Evolutionary conservation across 306 rosid species (phyloP).

Genomic region (Fragaria nilgerrensis): DNA sequence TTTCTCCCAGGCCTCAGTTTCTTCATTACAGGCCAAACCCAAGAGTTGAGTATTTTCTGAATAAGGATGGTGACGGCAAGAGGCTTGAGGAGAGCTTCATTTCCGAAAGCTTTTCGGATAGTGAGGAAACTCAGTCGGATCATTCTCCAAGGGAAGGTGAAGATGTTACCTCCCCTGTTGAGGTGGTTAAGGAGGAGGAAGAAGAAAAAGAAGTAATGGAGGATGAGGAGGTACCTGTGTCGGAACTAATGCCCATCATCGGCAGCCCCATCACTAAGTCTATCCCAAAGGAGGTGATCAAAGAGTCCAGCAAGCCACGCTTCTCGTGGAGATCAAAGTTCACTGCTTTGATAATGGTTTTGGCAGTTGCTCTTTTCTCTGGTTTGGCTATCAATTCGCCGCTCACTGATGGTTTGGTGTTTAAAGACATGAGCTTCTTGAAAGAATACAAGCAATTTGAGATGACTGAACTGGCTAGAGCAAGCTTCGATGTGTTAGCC

Average conservation of each 20-base stretch:
- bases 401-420: no score
- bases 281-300: constrained; percentile 25
- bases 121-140: constrained; percentile 57
- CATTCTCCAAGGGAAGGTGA: constrained; percentile 49
- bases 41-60: constrained; percentile 38
- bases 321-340: constrained; percentile 39
- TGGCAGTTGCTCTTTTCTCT: constrained; percentile 39
- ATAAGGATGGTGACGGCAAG: constrained; percentile 30
- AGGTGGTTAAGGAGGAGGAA: constrained; percentile 20
- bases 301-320: constrained; percentile 27
- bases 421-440: no score
- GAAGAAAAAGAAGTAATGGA: constrained; percentile 3
- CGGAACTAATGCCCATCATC: constrained; percentile 29
- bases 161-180: constrained; percentile 52
- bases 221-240: constrained; percentile 13
- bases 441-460: no score
- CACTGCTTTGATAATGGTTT: constrained; percentile 41
- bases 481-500: no score
- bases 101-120: constrained; percentile 52
- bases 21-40: constrained; percentile 74
- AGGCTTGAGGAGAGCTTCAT: constrained; percentile 47
- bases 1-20: constrained; percentile 85
- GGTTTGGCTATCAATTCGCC: constrained; percentile 18
- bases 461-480: no score
- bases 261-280: not conserved